These are phyloP conservation scores for Leucosporidium yakuticum DNA, from an alignment of 768 basidiomycete species.

Conservation along the genomic window DNA sequence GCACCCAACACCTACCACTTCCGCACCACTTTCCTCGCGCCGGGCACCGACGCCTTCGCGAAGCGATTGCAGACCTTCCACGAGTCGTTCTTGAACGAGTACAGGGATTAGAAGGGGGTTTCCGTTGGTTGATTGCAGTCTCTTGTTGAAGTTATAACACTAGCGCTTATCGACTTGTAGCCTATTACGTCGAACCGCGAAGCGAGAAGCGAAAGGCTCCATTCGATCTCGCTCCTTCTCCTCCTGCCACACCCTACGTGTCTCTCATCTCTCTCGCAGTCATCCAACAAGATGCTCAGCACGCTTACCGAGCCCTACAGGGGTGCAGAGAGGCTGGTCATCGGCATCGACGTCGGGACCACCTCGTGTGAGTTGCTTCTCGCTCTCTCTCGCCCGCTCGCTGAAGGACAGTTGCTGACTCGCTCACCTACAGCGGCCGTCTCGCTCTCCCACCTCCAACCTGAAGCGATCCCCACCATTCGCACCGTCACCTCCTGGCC, in stretches of 20 bases:
- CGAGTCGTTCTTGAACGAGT: constrained; percentile 50
- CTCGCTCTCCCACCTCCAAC: neutral
- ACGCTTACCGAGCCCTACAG: neutral
- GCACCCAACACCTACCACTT: constrained; percentile 84
- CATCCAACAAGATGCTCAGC: no score
- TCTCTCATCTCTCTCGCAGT: no score
- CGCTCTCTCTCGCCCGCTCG: neutral
- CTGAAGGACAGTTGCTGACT: neutral
- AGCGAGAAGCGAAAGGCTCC: no score
- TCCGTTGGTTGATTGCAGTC: no score
- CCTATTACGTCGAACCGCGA: no score
- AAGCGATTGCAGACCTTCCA: constrained; percentile 74
- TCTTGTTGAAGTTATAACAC: no score
- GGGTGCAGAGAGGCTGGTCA: neutral
- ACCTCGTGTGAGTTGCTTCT: neutral
- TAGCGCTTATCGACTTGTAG: no score
- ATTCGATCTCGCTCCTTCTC: no score
- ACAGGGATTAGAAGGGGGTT: neutral
- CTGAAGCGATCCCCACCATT: neutral
- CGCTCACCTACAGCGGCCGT: neutral
- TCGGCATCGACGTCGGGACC: neutral
- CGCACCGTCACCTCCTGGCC: neutral
- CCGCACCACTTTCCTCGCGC: constrained; percentile 86
- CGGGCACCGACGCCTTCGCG: constrained; percentile 88
- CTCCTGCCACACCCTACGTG: no score